Conservation (phyloP, 176 grass and related monocot genomes). For the Paspalum vaginatum region DNA sequence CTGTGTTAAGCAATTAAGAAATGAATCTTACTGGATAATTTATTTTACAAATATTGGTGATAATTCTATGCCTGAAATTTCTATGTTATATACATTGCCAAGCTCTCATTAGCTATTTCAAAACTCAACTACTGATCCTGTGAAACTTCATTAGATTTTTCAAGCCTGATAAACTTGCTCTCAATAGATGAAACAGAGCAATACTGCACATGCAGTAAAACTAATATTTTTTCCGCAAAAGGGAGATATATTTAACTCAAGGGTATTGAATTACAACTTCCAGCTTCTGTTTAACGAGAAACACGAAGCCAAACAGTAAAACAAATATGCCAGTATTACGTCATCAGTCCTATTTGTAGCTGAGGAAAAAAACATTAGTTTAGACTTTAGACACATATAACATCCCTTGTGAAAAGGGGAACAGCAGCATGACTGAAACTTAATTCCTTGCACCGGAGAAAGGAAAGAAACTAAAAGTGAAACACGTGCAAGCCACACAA, state of each 20-base stretch:
- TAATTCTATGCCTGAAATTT: background rate
- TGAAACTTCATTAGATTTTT: background rate
- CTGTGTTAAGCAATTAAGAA: background rate
- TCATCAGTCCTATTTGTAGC: background rate
- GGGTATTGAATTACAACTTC: no score
- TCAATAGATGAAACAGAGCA: background rate
- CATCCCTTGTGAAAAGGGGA: background rate
- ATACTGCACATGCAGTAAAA: background rate
- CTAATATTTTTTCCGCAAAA: background rate
- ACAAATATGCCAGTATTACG: background rate
- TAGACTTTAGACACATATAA: background rate
- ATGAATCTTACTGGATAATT: background rate
- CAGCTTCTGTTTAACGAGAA: no score
- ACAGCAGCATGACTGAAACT: background rate
- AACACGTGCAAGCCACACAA: conserved; percentile 9
- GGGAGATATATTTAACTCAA: no score
- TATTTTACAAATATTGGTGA: conserved; percentile 6
- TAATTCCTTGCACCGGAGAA: background rate
- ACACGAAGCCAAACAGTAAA: background rate
- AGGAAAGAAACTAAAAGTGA: background rate
- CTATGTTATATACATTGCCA: background rate
- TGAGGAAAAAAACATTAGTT: background rate
- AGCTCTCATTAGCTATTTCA: background rate
- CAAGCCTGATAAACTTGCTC: background rate
- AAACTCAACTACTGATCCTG: no score